Conservation (phyloP, 2,329 filamentous ascomycete species). For the Colletotrichum tabaci region DNA sequence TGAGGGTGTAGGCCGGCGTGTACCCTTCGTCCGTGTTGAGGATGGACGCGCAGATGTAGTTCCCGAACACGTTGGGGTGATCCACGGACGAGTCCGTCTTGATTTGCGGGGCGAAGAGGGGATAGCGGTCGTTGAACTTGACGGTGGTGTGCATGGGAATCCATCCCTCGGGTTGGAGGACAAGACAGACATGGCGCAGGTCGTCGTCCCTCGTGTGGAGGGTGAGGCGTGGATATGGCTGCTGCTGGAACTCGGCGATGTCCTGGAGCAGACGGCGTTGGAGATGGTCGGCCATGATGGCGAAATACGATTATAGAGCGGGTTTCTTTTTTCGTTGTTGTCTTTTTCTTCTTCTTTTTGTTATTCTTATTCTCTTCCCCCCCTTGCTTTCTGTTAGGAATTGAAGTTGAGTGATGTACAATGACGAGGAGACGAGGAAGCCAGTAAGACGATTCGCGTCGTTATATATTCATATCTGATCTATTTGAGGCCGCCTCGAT, state of each 20-base stretch:
- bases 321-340: neutral
- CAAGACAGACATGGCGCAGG: slow-evolving; percentile 56
- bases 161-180: slow-evolving; percentile 58
- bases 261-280: slow-evolving; percentile 56
- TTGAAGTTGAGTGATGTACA: no score
- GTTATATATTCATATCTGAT: neutral
- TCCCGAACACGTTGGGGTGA: slow-evolving; percentile 62
- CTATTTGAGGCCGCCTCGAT: neutral
- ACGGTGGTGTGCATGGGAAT: slow-evolving; percentile 60
- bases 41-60: slow-evolving; percentile 64
- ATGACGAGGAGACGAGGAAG: no score
- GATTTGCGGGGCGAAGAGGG: slow-evolving; percentile 56
- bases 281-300: slow-evolving; percentile 18
- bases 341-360: neutral
- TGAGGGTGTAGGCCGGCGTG: slow-evolving; percentile 66
- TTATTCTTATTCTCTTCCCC: neutral
- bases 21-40: slow-evolving; percentile 59
- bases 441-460: neutral
- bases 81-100: slow-evolving; percentile 57
- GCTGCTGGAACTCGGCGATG: slow-evolving; percentile 60
- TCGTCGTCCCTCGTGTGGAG: slow-evolving; percentile 57
- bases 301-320: neutral
- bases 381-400: no score
- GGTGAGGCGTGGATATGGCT: slow-evolving; percentile 63
- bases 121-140: slow-evolving; percentile 54